Percentiles rank a stretch among this genome's conserved stretches.
These are phyloP conservation scores for Tagetes patula DNA, from an alignment of 129 eudicot species.

Conservation along the genomic window DNA sequence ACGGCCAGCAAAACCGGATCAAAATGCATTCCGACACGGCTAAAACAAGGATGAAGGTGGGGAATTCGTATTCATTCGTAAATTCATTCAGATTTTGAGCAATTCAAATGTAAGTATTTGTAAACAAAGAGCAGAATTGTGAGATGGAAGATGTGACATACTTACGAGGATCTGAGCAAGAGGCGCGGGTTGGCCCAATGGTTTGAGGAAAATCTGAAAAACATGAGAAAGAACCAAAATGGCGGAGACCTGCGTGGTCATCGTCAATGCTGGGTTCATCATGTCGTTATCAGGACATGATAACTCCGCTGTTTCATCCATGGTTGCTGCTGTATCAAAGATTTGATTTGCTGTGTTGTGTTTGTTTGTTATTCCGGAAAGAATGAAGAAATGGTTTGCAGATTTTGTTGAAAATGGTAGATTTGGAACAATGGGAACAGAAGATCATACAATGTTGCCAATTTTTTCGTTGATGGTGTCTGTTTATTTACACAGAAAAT, in stretches of 20 bases:
- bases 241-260: constrained; percentile 77
- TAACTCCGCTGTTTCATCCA: constrained; percentile 20
- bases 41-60: too few species aligned
- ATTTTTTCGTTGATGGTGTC: constrained; percentile 16
- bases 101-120: background rate
- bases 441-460: constrained; percentile 24
- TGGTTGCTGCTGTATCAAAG: constrained; percentile 12
- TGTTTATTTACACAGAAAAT: background rate
- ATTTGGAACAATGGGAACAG: constrained; percentile 12
- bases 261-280: constrained; percentile 72
- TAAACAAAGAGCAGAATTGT: background rate
- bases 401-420: constrained; percentile 9
- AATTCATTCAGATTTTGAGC: background rate
- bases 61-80: too few species aligned
- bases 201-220: constrained; percentile 69
- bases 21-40: too few species aligned
- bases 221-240: constrained; percentile 82
- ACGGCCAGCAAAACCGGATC: too few species aligned
- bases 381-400: constrained; percentile 14
- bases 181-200: constrained; percentile 73
- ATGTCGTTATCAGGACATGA: constrained; percentile 38
- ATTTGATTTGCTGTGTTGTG: background rate
- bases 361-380: background rate
- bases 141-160: constrained; percentile 45
- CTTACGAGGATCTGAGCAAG: constrained; percentile 95